phyloP scores from a whole-genome alignment of 108 stramenopile species.

The Discostella pseudostelligera region DNA sequence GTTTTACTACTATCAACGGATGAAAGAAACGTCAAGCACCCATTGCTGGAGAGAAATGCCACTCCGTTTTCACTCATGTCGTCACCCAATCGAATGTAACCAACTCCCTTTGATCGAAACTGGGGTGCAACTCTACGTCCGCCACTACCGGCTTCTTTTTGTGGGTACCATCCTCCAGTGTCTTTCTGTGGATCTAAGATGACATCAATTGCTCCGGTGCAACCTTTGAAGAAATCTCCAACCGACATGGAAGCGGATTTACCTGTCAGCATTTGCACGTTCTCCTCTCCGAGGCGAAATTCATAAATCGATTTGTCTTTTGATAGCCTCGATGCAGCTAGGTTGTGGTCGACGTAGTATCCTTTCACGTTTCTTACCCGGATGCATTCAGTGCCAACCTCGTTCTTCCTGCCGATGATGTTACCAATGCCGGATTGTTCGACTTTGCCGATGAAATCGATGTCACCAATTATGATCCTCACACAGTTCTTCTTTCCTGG shows the following conservation, averaged over 20 bases:
- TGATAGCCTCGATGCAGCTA: slow-evolving; percentile 41
- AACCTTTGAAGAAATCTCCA: slow-evolving; percentile 47
- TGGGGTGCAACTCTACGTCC: slow-evolving; percentile 57
- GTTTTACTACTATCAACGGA: slow-evolving; percentile 15
- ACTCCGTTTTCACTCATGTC: slow-evolving; percentile 64
- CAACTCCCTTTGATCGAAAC: slow-evolving; percentile 61
- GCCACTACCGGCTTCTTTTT: slow-evolving; percentile 39
- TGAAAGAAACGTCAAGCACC: slow-evolving; percentile 50
- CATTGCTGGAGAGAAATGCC: slow-evolving; percentile 56
- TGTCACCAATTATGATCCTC: slow-evolving; percentile 49
- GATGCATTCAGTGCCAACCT: slow-evolving; percentile 48
- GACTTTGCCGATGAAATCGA: slow-evolving; percentile 51
- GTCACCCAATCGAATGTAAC: slow-evolving; percentile 64
- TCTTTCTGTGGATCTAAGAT: slow-evolving; percentile 57
- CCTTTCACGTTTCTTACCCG: slow-evolving; percentile 46
- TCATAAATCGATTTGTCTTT: slow-evolving; percentile 51
- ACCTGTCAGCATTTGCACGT: slow-evolving; percentile 42
- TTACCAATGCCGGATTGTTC: slow-evolving; percentile 33
- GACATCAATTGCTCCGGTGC: slow-evolving; percentile 50
- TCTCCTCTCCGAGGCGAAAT: slow-evolving; percentile 48
- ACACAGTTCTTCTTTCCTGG: slow-evolving; percentile 47
- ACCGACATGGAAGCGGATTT: slow-evolving; percentile 39
- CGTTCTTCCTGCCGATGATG: slow-evolving; percentile 21
- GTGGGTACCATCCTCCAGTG: slow-evolving; percentile 52
- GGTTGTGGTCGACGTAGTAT: slow-evolving; percentile 45